phyloP scores from a whole-genome alignment of 75 land plant species.

The Pinus taeda region DNA sequence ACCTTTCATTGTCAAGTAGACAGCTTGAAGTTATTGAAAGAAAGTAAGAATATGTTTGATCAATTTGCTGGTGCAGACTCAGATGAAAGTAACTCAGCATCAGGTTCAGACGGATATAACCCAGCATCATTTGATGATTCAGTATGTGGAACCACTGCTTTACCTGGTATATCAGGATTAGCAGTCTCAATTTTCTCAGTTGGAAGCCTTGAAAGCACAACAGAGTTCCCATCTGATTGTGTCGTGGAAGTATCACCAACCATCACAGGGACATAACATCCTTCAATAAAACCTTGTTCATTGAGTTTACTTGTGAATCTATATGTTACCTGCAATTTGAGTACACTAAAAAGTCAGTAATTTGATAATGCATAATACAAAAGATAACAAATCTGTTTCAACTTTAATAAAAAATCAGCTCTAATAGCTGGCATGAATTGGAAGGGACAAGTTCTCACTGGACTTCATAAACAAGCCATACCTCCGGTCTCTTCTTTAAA shows the following conservation, averaged over 20 bases:
- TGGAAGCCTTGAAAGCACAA: neutral
- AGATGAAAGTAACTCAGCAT: neutral
- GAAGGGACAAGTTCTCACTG: neutral
- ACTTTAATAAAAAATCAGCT: neutral
- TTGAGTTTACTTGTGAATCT: conserved; percentile 45
- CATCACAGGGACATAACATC: conserved; percentile 41
- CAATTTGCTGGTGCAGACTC: neutral
- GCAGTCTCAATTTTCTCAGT: neutral
- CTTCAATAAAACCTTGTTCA: conserved; percentile 52
- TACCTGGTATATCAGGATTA: neutral
- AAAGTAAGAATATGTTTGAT: neutral
- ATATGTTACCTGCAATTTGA: conserved; percentile 37
- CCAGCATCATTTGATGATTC: conserved; percentile 1
- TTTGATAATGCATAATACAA: neutral
- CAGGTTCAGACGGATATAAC: neutral
- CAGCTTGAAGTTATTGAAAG: neutral
- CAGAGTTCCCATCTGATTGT: neutral
- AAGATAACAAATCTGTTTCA: neutral
- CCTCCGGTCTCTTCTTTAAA: conserved; percentile 30
- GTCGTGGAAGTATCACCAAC: conserved; percentile 11
- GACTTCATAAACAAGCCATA: conserved; percentile 7
- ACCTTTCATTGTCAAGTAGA: neutral
- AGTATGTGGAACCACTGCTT: neutral
- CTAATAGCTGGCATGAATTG: neutral
- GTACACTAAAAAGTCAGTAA: neutral